Conservation (phyloP, 192 early-diverging fungal genomes). For the Coemansia furcata region DNA sequence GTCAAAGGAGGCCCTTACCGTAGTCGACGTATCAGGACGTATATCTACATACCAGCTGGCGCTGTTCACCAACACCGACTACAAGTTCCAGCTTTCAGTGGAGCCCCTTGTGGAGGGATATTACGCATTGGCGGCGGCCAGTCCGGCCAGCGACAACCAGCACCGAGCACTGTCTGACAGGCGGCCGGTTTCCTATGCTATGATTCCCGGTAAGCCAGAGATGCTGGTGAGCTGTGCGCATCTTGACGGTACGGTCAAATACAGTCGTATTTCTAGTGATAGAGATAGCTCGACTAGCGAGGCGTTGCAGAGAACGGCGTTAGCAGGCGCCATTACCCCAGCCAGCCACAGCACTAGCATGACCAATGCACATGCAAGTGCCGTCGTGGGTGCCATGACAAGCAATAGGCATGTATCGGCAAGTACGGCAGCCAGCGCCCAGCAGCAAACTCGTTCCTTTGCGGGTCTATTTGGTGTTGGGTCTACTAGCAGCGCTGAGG, state of each 20-base stretch:
- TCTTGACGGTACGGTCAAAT: slow-evolving; percentile 23
- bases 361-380: slow-evolving; percentile 43
- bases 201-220: slow-evolving; percentile 16
- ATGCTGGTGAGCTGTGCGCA: slow-evolving; percentile 31
- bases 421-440: neutral
- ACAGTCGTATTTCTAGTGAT: slow-evolving; percentile 14
- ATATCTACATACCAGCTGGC: slow-evolving; percentile 21
- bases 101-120: slow-evolving; percentile 29
- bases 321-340: neutral
- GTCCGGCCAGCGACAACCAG: slow-evolving; percentile 34
- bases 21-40: slow-evolving; percentile 30
- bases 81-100: slow-evolving; percentile 29
- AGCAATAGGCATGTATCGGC: neutral
- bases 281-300: slow-evolving; percentile 7
- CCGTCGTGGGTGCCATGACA: slow-evolving; percentile 40
- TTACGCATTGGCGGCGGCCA: slow-evolving; percentile 24
- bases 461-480: slow-evolving; percentile 28
- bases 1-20: slow-evolving; percentile 15
- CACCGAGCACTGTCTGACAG: slow-evolving; percentile 8
- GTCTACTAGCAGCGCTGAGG: neutral
- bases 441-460: slow-evolving; percentile 18
- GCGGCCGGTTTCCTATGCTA: slow-evolving; percentile 25
- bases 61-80: slow-evolving; percentile 18
- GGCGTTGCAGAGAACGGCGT: neutral
- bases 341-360: slow-evolving; percentile 20